phyloP scores from a whole-genome alignment of 139 green algal species.

The Pseudopediastrum boryanum region DNA sequence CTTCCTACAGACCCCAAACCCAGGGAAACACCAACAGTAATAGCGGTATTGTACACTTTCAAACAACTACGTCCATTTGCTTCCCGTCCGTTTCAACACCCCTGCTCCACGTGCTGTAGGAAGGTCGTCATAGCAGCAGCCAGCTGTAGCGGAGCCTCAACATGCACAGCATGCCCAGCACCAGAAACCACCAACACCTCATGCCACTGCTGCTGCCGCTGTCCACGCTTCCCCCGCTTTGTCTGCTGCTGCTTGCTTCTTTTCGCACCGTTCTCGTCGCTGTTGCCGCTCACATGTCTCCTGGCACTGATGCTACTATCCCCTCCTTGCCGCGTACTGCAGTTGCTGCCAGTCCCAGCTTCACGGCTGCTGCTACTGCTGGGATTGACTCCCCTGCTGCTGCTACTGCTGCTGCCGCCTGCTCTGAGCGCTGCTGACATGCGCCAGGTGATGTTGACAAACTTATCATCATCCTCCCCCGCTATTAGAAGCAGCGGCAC shows the following conservation, averaged over 20 bases:
- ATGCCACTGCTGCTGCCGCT: conserved; percentile 14
- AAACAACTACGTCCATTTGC: no score
- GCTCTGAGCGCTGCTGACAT: conserved; percentile 32
- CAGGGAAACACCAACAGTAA: no score
- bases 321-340: no score
- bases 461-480: conserved; percentile 72
- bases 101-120: no score
- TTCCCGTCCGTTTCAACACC: no score
- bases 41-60: no score
- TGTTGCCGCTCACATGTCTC: neutral
- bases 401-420: neutral
- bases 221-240: conserved; percentile 14
- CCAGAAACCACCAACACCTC: conserved; percentile 35
- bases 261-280: no score
- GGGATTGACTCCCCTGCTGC: conserved; percentile 42
- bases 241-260: neutral
- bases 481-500: conserved; percentile 63
- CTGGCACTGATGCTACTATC: no score
- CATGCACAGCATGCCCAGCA: conserved; percentile 69
- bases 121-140: no score
- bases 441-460: conserved; percentile 56
- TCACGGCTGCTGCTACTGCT: no score
- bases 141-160: conserved; percentile 64
- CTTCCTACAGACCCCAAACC: no score
- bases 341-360: no score